Conservation (phyloP, 352 stramenopile species). For the Globisporangium okanoganense region DNA sequence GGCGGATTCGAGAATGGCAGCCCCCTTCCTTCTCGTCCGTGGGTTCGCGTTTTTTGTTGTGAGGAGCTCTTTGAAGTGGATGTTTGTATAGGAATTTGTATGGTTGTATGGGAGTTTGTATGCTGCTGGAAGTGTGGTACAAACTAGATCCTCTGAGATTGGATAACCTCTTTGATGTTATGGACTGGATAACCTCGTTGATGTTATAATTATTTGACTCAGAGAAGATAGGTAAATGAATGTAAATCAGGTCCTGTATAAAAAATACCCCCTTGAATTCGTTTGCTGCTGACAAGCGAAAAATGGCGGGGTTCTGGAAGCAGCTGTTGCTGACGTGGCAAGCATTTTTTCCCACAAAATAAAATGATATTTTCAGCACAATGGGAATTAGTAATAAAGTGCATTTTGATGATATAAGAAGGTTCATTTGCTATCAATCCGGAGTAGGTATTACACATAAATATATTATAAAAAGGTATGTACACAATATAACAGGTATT, state of each 20-base stretch:
- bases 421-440: too few relatives aligned
- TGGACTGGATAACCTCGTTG: neutral
- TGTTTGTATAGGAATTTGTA: neutral
- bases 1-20: slow-evolving; percentile 28
- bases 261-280: neutral
- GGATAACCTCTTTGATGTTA: neutral
- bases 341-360: neutral
- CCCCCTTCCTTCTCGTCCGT: neutral
- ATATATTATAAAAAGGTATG: too few relatives aligned
- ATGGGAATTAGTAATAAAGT: neutral
- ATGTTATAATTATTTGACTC: neutral
- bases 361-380: slow-evolving; percentile 1
- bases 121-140: neutral
- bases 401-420: too few relatives aligned
- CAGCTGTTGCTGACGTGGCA: neutral
- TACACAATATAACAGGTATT: too few relatives aligned
- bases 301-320: slow-evolving; percentile 1
- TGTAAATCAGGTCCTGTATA: slow-evolving; percentile 15
- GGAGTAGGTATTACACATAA: too few relatives aligned
- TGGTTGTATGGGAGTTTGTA: neutral
- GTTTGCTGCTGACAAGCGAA: neutral
- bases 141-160: neutral
- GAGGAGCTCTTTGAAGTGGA: neutral
- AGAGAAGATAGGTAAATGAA: neutral
- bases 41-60: neutral